Evolutionary conservation across 768 basidiomycete species (phyloP).

Genomic region (Suillus variegatus): DNA sequence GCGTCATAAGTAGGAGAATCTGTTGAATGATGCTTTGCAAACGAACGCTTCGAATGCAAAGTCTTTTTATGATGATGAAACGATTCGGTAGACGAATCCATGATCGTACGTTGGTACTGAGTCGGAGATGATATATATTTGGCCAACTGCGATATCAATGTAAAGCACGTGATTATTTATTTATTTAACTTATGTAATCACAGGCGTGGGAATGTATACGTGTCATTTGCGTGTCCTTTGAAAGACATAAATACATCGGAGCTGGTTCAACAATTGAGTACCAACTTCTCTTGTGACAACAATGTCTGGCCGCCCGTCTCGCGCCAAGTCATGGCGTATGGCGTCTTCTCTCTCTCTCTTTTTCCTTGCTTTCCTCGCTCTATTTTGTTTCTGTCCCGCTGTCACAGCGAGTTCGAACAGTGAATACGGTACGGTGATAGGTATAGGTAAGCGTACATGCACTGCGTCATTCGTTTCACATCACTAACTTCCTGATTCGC

Average conservation of each 20-base stretch:
- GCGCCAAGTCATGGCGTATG: constrained; percentile 56
- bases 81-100: constrained; percentile 27
- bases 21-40: constrained; percentile 61
- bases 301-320: constrained; percentile 45
- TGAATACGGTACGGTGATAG: constrained; percentile 92
- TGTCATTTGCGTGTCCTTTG: constrained; percentile 5
- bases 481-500: constrained; percentile 18
- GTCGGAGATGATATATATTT: not conserved
- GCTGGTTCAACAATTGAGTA: not conserved
- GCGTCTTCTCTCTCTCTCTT: constrained; percentile 60
- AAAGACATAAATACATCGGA: not conserved
- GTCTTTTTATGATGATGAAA: constrained; percentile 35
- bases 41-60: constrained; percentile 56
- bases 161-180: not conserved
- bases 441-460: constrained; percentile 65
- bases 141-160: not conserved
- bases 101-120: constrained; percentile 5
- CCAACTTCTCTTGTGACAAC: constrained; percentile 1
- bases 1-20: constrained; percentile 83
- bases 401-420: constrained; percentile 53
- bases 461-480: not conserved
- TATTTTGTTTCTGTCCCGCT: constrained; percentile 70
- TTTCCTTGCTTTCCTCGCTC: constrained; percentile 64
- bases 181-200: not conserved
- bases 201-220: not conserved